Evolutionary conservation across 108 stramenopile species (phyloP), one percentile per base, ranked within the genome.

Genomic region (Hondaea fermentalgiana): DNA sequence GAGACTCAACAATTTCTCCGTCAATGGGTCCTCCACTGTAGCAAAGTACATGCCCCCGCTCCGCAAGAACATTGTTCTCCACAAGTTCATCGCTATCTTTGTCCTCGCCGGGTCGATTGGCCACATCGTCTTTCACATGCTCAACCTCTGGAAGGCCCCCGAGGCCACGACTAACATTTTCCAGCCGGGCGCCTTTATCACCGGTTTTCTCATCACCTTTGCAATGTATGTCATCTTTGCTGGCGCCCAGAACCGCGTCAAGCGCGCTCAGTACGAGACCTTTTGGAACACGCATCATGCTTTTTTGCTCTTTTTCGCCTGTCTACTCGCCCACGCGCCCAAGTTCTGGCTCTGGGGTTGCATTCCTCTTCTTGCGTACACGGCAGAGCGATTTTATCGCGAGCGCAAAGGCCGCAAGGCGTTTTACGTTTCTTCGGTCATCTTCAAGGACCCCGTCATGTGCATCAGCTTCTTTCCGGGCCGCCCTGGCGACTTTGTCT

Each of bases 211-310:
- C 28, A 90, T 93, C 64, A 76, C 60, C 3, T 60, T 88, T 12
- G 72, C 91, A 25, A 93, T 93, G 92, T 76, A 90, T 64, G n/a
- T 91, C 58, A 91, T 93, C 88, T 91, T 89, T 59, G 72, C 90
- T 3, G 91, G 89, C 49, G 92, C 92, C 1, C 10, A 8, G 16
- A 89, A 91, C 72, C 19, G 28, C 28, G 91, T 93, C 43, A 55
- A 59, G 59, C 57, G 42, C 53, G 69, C 91, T 5, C 49, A 90
- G 29, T 93, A 87, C 91, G 89, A 91, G 90, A 72, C 91, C 43
- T 93, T 93, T 64, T 93, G 89, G 72, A 17, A 28, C 59, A 53
- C 87, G 43, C 92, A 93, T 88, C 91, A 91, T 87, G 51, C 83
- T 2, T 93, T 93, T 60, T 12, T 87, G 19, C 57, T 93, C 5